These are phyloP conservation scores for Phytophthora melonis DNA, from an alignment of 352 stramenopile genomes.

Conservation along the genomic window DNA sequence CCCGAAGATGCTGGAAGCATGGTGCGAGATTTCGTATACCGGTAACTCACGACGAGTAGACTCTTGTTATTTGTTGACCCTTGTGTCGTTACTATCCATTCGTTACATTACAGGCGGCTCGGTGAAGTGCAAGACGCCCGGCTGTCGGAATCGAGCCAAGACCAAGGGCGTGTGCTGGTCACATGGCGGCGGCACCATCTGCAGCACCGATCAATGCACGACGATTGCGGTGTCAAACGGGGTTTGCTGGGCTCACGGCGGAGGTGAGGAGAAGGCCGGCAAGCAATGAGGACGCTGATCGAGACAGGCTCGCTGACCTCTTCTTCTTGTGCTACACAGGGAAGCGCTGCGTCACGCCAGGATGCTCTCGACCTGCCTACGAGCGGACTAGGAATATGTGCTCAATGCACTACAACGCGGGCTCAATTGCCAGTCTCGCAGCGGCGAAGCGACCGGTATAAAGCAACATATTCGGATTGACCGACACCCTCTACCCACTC, in stretches of 20 bases:
- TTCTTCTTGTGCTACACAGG: conserved; percentile 23
- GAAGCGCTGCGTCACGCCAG: conserved; percentile 51
- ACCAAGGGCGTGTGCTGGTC: conserved; percentile 47
- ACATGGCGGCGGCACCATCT: conserved; percentile 48
- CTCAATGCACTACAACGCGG: conserved; percentile 52
- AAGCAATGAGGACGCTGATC: no score
- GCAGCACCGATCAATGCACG: conserved; percentile 31
- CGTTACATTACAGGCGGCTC: conserved; percentile 22
- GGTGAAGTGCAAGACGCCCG: conserved; percentile 29
- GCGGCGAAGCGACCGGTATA: conserved; percentile 14
- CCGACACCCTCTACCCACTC: not conserved
- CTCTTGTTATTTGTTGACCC: not conserved
- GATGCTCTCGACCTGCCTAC: conserved; percentile 61
- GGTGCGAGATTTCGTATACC: conserved; percentile 19
- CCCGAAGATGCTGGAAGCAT: conserved; percentile 53
- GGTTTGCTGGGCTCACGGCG: conserved; percentile 45
- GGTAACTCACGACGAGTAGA: conserved; percentile 2
- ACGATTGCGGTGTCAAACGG: conserved; percentile 48
- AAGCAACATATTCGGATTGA: not conserved
- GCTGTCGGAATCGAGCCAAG: conserved; percentile 52
- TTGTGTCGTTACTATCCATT: not conserved
- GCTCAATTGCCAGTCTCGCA: conserved; percentile 2
- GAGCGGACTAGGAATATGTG: conserved; percentile 69
- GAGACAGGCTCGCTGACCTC: not conserved
- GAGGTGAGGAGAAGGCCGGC: conserved; percentile 17